A percentile compares a stretch with the other conserved stretches of the same genome.
These are phyloP conservation scores for Colletotrichum tofieldiae DNA, from an alignment of 2,329 filamentous ascomycete species.

Conservation along the genomic window DNA sequence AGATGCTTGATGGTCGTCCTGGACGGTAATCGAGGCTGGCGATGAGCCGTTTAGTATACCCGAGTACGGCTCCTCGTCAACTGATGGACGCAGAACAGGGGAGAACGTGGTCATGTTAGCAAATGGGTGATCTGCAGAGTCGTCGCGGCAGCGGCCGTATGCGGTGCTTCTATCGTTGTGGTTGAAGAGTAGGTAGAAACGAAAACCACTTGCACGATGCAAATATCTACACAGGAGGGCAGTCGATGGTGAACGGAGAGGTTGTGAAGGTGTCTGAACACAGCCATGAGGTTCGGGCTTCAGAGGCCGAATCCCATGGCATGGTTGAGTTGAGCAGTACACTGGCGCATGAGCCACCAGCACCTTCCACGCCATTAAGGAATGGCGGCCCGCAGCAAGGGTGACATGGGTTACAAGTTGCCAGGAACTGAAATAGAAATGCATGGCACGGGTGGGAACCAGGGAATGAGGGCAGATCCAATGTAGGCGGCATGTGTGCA, in stretches of 20 bases:
- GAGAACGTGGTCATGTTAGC: background rate
- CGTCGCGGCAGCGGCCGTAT: background rate
- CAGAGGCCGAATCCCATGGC: background rate
- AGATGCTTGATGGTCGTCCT: constrained; percentile 2
- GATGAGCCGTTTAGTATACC: background rate
- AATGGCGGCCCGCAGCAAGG: background rate
- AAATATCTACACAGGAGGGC: background rate
- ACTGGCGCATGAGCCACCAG: constrained; percentile 11
- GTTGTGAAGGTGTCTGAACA: background rate
- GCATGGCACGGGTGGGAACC: background rate
- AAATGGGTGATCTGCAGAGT: background rate
- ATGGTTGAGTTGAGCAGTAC: background rate
- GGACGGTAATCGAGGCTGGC: background rate
- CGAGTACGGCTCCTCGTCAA: background rate
- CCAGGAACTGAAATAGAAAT: background rate
- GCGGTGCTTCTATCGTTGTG: background rate
- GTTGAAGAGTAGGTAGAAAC: background rate
- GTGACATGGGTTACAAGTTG: background rate
- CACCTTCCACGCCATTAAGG: background rate
- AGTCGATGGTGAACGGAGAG: background rate
- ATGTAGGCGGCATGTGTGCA: background rate
- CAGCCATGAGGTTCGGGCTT: background rate
- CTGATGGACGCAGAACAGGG: background rate
- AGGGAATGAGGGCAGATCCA: background rate
- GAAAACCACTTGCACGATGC: background rate